phyloP scores from a whole-genome alignment of 306 rosid species.

The Sicyos baderoa region DNA sequence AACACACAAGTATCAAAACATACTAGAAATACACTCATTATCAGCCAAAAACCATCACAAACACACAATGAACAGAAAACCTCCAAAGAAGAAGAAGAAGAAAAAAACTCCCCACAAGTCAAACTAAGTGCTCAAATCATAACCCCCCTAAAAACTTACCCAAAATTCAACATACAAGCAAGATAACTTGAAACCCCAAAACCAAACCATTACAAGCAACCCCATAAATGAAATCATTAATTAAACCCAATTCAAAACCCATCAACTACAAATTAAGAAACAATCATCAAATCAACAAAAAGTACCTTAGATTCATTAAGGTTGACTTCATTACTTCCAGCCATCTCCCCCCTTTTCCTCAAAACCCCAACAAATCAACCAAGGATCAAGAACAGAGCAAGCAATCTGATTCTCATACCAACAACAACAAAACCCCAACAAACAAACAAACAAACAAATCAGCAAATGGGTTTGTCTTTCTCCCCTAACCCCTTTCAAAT shows the following conservation, averaged over 20 bases:
- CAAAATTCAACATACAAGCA: constrained; percentile 16
- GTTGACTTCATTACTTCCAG: constrained; percentile 67
- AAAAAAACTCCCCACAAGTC: neutral
- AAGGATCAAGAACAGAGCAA: too few species aligned
- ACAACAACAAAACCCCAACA: too few species aligned
- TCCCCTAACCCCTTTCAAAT: neutral
- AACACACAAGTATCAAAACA: neutral
- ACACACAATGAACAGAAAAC: neutral
- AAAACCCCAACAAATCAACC: too few species aligned
- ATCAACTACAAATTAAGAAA: neutral
- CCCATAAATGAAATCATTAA: constrained; percentile 17
- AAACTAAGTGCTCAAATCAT: constrained; percentile 27
- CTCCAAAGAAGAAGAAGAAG: neutral
- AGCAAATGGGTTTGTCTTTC: neutral
- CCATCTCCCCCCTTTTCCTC: constrained; percentile 23
- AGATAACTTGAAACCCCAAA: constrained; percentile 5
- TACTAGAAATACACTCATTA: neutral
- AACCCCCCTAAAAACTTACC: neutral
- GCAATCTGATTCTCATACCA: too few species aligned
- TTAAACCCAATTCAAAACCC: constrained; percentile 5
- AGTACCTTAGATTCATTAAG: constrained; percentile 52
- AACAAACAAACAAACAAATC: neutral
- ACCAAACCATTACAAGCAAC: constrained; percentile 3
- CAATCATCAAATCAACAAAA: neutral
- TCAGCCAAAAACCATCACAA: neutral